Evolutionary conservation across 106 monocot species (phyloP).

Genomic region (Narthecium ossifragum): DNA sequence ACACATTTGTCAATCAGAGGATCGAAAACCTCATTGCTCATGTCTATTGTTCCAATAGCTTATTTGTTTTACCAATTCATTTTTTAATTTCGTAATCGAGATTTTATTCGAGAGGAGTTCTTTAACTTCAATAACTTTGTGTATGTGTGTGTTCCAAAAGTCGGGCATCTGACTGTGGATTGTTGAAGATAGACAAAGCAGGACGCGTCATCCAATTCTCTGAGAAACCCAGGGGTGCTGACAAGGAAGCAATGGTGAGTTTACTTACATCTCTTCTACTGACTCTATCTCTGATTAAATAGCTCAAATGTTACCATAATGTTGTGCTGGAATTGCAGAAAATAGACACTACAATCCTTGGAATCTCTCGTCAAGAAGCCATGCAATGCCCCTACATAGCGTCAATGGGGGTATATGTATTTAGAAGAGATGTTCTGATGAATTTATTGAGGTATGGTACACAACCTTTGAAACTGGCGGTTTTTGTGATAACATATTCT

Average conservation of each 20-base stretch:
- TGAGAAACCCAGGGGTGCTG: slow-evolving; percentile 78
- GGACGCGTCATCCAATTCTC: slow-evolving; percentile 71
- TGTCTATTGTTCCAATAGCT: no score
- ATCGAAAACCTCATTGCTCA: no score
- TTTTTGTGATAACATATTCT: background rate
- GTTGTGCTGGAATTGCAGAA: slow-evolving; percentile 56
- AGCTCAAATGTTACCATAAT: no score
- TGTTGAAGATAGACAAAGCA: slow-evolving; percentile 71
- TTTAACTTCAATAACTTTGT: no score
- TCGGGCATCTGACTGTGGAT: slow-evolving; percentile 87
- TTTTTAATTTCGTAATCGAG: no score
- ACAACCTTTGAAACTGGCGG: background rate
- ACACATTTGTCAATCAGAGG: no score
- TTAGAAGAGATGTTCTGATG: slow-evolving; percentile 61
- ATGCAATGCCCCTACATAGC: slow-evolving; percentile 66
- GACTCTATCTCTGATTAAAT: background rate
- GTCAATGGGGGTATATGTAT: slow-evolving; percentile 94
- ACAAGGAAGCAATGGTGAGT: slow-evolving; percentile 82
- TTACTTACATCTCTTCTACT: background rate
- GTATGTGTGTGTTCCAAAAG: no score
- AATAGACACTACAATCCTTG: slow-evolving; percentile 47
- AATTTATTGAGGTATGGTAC: slow-evolving; percentile 66
- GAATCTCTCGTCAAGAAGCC: slow-evolving; percentile 51
- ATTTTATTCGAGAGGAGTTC: no score
- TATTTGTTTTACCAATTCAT: no score